Percentiles rank a stretch among this genome's conserved stretches.
Evolutionary conservation across 2,329 filamentous ascomycete species (phyloP).

Genomic region (Capronia epimyces): DNA sequence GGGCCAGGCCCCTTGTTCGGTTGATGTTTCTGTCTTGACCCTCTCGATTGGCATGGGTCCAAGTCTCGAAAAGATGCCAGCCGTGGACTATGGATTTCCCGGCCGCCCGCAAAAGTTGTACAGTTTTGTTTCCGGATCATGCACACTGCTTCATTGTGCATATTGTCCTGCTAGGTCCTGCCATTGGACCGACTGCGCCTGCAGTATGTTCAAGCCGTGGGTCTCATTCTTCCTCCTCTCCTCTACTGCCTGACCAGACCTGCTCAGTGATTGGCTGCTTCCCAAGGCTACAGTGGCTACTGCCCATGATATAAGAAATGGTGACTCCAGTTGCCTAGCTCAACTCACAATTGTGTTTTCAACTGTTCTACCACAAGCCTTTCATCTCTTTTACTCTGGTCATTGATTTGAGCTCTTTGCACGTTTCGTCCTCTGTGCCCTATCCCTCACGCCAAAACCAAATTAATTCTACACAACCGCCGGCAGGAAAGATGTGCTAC

Average conservation of each 20-base stretch:
- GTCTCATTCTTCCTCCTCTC: constrained; percentile 2
- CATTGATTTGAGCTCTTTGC: not conserved
- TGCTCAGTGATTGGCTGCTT: constrained; percentile 18
- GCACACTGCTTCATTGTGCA: constrained; percentile 11
- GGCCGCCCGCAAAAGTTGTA: constrained; percentile 7
- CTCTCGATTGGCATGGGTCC: constrained; percentile 15
- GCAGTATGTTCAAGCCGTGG: constrained; percentile 12
- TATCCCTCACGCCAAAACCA: not conserved
- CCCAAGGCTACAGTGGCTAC: constrained; percentile 21
- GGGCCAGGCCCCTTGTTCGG: constrained; percentile 18
- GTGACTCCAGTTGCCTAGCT: constrained; percentile 13
- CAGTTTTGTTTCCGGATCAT: constrained; percentile 9
- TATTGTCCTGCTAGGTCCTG: constrained; percentile 2
- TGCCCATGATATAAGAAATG: constrained; percentile 20
- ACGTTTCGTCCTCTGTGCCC: not conserved
- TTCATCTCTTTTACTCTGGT: constrained; percentile 5
- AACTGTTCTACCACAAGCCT: constrained; percentile 8
- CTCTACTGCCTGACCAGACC: constrained; percentile 9
- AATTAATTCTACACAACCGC: constrained; percentile 29
- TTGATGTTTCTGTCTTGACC: constrained; percentile 7
- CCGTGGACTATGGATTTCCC: constrained; percentile 9
- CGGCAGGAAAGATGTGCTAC: constrained; percentile 63
- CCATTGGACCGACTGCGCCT: constrained; percentile 16
- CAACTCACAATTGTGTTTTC: constrained; percentile 16
- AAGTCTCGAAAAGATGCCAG: constrained; percentile 15